Percentiles rank a stretch among this genome's conserved stretches.
Conservation (phyloP, 1,284 basidiomycete species). For the Moniliella sp. region DNA sequence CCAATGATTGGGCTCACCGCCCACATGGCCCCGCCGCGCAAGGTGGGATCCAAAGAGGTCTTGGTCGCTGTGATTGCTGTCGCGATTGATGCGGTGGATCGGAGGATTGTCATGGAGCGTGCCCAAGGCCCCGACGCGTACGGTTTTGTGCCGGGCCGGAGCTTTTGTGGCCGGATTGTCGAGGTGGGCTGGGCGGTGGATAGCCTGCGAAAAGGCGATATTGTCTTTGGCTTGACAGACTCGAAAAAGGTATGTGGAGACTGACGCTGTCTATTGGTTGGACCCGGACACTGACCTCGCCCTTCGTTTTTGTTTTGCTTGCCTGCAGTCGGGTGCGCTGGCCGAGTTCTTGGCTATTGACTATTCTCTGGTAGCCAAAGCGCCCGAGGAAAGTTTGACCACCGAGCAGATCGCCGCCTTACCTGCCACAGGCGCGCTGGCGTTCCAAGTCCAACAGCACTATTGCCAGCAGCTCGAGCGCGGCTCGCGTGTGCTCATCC, state of each 20-base stretch:
- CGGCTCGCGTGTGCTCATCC: slow-evolving; percentile 33
- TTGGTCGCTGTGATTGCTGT: slow-evolving; percentile 35
- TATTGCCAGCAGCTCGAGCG: slow-evolving; percentile 30
- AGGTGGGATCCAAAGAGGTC: slow-evolving; percentile 31
- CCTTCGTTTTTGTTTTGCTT: slow-evolving; percentile 1
- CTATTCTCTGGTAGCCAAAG: slow-evolving; percentile 30
- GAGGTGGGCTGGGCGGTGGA: slow-evolving; percentile 35
- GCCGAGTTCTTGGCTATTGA: slow-evolving; percentile 35
- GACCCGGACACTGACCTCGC: too few species aligned
- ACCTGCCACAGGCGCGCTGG: slow-evolving; percentile 33
- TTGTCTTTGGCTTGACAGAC: slow-evolving; percentile 35
- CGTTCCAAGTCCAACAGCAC: slow-evolving; percentile 34
- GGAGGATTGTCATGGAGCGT: slow-evolving; percentile 27
- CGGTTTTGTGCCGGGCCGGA: slow-evolving; percentile 35
- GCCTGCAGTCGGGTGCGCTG: slow-evolving; percentile 35
- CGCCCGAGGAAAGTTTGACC: slow-evolving; percentile 30
- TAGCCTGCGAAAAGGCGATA: slow-evolving; percentile 33
- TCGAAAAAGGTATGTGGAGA: slow-evolving; percentile 7
- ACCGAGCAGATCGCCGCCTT: slow-evolving; percentile 36
- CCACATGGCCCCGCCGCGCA: slow-evolving; percentile 31
- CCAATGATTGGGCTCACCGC: slow-evolving; percentile 21
- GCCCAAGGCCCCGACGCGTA: slow-evolving; percentile 25
- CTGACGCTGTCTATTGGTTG: background rate
- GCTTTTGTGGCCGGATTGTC: slow-evolving; percentile 35
- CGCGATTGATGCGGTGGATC: slow-evolving; percentile 33